Evolutionary conservation across 768 basidiomycete genomes (phyloP), one percentile per base, ranked within the genome.

Genomic region (Auriscalpium orientale): DNA sequence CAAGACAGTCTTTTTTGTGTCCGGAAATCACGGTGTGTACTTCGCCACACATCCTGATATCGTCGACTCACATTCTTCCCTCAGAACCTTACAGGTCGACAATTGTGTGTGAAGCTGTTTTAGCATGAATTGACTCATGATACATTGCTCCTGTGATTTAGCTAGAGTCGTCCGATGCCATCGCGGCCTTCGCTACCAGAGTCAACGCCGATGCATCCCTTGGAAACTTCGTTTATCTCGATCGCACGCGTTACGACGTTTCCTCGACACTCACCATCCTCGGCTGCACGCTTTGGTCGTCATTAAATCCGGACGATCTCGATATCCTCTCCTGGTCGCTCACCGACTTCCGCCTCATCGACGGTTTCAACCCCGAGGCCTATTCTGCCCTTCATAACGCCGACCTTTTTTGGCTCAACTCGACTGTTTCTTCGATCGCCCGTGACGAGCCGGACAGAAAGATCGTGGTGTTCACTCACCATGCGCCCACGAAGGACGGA

Each of bases 251-350:
- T 33, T 62, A 67, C 60, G 71, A 75, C 52, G 46, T 74, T 21
- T 63, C 68, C 4, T 59, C 66, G 7, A 67, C 56, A 1, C 43
- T 72, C 15, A 72, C 71, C 21, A 61, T 75, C n/a, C 70, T 74
- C 13, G 75, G 74, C 5, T 75, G 73, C 63, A 75, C 74, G 4
- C 68, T 76, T 22, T 75, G 73, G 72, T 65, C 71, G 5, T 51
- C 53, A 7, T 66, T 72, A 43, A 62, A 70, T 56, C 65, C 66
- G 0, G 66, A 64, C 16, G 61, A 67, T 36, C 53, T 66, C 16
- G 65, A 67, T 56, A 59, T 67, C 34, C 62, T 73, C 52, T 58
- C 58, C 7, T 60, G 57, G 56, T 55, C 62, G 18, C 56, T 74
- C 3, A 70, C 60, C 28, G 74, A 74, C 60, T 75, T 75, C 64